Conservation (phyloP, 139 green algal species). For the Desmodesmus armatus region DNA sequence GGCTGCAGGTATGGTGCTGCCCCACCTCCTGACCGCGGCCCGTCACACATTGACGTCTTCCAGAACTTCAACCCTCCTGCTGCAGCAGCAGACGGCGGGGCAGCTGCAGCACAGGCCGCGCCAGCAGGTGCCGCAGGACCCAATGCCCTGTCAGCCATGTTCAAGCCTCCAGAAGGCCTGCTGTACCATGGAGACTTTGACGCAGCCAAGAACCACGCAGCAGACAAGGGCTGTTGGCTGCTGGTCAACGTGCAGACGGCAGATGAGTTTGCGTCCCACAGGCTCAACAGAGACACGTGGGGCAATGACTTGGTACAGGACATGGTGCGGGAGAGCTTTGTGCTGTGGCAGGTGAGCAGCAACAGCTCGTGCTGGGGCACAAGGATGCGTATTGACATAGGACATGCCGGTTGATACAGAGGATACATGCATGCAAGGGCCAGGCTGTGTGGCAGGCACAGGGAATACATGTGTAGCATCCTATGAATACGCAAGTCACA, state of each 20-base stretch:
- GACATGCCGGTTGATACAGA: not conserved
- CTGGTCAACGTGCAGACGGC: slow-evolving; percentile 87
- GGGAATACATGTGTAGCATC: too few species aligned
- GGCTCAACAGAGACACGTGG: slow-evolving; percentile 92
- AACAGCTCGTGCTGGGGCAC: too few species aligned
- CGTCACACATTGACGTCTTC: slow-evolving; percentile 68
- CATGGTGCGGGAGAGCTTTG: slow-evolving; percentile 76
- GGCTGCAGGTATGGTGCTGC: slow-evolving; percentile 35
- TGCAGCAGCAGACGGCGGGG: not conserved
- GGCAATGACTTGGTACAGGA: slow-evolving; percentile 69
- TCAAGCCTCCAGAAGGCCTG: slow-evolving; percentile 73
- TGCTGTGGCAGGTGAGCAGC: slow-evolving; percentile 81
- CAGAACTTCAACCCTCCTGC: slow-evolving; percentile 63
- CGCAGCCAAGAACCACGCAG: slow-evolving; percentile 46
- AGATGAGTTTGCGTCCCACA: slow-evolving; percentile 83
- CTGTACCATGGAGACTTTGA: slow-evolving; percentile 74
- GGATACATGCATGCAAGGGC: not conserved
- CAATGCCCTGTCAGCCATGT: slow-evolving; percentile 67
- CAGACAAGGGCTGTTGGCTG: slow-evolving; percentile 72
- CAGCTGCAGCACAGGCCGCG: slow-evolving; percentile 8
- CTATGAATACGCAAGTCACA: too few species aligned
- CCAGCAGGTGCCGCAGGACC: not conserved
- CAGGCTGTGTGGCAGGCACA: too few species aligned
- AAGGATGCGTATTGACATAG: not conserved
- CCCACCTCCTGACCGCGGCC: slow-evolving; percentile 35